phyloP scores from a whole-genome alignment of 352 stramenopile species.

The Phytophthora idaei region DNA sequence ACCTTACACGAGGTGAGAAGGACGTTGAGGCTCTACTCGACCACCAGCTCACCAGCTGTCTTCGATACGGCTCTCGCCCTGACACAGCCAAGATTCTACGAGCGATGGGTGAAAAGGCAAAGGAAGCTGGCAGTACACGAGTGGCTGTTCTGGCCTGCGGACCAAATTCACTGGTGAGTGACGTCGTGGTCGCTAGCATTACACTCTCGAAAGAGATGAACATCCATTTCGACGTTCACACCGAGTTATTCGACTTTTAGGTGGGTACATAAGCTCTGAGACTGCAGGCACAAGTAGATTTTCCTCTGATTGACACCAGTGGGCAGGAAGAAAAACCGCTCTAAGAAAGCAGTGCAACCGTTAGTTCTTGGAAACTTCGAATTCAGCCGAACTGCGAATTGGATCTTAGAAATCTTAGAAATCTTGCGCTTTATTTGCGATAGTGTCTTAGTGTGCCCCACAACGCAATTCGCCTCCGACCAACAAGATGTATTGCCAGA shows the following conservation, averaged over 20 bases:
- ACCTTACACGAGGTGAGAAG: conserved; percentile 30
- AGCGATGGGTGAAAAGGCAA: conserved; percentile 31
- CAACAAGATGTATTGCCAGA: not conserved
- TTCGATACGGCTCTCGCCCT: conserved; percentile 31
- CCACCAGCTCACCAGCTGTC: conserved; percentile 24
- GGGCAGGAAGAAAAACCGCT: too few species aligned
- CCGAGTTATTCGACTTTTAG: conserved; percentile 38
- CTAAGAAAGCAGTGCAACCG: too few species aligned
- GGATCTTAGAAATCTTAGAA: too few species aligned
- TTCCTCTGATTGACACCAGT: too few species aligned
- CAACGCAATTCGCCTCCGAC: not conserved
- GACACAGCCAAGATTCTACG: conserved; percentile 26
- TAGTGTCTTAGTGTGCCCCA: not conserved
- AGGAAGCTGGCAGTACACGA: conserved; percentile 15
- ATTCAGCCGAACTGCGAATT: too few species aligned
- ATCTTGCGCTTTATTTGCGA: too few species aligned
- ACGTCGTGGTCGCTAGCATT: conserved; percentile 22
- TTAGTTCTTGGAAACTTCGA: too few species aligned
- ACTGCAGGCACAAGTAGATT: too few species aligned
- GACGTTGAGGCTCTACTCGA: conserved; percentile 34
- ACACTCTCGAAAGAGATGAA: conserved; percentile 24
- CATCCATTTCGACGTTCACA: conserved; percentile 43
- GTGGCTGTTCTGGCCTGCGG: conserved; percentile 52
- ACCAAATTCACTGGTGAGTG: conserved; percentile 32
- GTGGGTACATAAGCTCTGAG: too few species aligned